Evolutionary conservation across 1,284 basidiomycete genomes (phyloP).

Genomic region (Puccinia brachypodii): DNA sequence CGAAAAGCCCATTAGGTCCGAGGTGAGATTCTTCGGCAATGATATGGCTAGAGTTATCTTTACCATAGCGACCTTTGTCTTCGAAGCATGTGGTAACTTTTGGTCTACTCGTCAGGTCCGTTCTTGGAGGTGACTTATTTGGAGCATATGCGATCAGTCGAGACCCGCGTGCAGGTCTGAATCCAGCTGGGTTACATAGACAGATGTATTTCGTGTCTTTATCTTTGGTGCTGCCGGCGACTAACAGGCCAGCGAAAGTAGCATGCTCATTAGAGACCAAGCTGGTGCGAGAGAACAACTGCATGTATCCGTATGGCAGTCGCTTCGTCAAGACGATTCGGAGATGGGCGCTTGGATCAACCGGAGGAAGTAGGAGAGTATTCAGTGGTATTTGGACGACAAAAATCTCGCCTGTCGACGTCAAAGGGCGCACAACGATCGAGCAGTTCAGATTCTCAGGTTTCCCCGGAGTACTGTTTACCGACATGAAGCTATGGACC

Average conservation of each 20-base stretch:
- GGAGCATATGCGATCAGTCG: constrained; percentile 22
- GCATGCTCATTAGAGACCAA: background rate
- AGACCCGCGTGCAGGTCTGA: background rate
- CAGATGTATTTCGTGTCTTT: background rate
- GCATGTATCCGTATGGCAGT: constrained; percentile 18
- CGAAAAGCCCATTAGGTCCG: background rate
- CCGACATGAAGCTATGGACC: background rate
- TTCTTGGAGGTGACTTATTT: background rate
- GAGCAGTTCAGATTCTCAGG: background rate
- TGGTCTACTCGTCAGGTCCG: background rate
- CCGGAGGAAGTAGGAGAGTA: background rate
- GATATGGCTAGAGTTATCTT: background rate
- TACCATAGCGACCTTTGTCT: background rate
- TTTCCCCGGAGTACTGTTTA: background rate
- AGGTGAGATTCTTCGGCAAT: background rate
- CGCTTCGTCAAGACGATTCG: background rate
- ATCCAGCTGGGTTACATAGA: background rate
- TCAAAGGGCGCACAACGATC: constrained; percentile 19
- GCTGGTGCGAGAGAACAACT: background rate
- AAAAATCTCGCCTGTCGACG: constrained; percentile 8
- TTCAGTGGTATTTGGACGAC: background rate
- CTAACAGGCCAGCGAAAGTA: background rate
- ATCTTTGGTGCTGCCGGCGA: constrained; percentile 16
- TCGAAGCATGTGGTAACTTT: constrained; percentile 20
- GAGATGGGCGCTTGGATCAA: background rate